phyloP scores from a whole-genome alignment of 768 basidiomycete species.

The Russula sp. region DNA sequence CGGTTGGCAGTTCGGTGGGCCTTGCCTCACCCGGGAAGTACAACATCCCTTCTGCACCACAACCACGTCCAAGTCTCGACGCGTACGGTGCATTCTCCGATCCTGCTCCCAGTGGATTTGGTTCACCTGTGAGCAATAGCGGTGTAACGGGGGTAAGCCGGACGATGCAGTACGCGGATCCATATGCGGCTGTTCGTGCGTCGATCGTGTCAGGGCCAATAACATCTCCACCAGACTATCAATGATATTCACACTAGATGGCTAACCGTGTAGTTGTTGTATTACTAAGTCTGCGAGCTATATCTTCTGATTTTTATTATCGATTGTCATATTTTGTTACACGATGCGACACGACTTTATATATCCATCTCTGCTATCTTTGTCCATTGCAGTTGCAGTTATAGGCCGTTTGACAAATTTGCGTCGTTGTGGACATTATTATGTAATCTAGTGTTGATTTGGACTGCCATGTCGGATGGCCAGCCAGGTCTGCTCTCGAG shows the following conservation, averaged over 20 bases:
- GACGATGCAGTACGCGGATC: conserved; percentile 90
- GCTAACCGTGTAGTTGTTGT: conserved; percentile 16
- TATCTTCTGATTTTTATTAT: not conserved
- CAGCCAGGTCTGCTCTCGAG: conserved; percentile 45
- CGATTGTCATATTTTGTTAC: not conserved
- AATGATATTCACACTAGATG: conserved; percentile 6
- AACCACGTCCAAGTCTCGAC: conserved; percentile 63
- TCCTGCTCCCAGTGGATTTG: conserved; percentile 73
- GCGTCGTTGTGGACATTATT: conserved; percentile 8
- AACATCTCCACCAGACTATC: conserved; percentile 13
- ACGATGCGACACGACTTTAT: conserved; percentile 4
- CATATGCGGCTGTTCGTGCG: conserved; percentile 75
- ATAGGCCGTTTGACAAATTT: not conserved
- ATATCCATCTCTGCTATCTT: not conserved
- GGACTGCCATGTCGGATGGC: conserved; percentile 3
- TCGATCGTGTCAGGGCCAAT: conserved; percentile 17
- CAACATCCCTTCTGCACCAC: conserved; percentile 28
- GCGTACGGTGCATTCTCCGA: conserved; percentile 89
- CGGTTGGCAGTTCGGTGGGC: conserved; percentile 25
- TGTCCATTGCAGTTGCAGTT: not conserved
- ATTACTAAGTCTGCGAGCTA: not conserved
- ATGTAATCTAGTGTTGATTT: conserved; percentile 13
- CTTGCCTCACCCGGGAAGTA: conserved; percentile 26
- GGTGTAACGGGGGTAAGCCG: conserved; percentile 57
- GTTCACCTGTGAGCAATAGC: conserved; percentile 33